Percentiles rank a stretch among this genome's conserved stretches.
phyloP scores from a whole-genome alignment of 805 yeast species.

The Kodamaea lidongshanica region DNA sequence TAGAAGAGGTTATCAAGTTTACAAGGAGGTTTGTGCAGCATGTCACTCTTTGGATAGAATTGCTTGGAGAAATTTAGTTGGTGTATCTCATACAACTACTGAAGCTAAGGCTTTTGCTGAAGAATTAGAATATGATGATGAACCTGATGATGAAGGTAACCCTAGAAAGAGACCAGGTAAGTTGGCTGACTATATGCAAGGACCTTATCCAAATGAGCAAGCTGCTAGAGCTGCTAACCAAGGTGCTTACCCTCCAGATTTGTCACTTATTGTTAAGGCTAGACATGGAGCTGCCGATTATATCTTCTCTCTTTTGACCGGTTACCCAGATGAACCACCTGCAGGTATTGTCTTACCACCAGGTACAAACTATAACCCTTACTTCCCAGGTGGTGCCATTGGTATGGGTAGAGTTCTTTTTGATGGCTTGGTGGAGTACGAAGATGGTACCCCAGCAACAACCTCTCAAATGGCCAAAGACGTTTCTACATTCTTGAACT shows the following conservation, averaged over 20 bases:
- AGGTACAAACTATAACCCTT: slow-evolving; percentile 97
- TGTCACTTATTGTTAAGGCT: slow-evolving; percentile 94
- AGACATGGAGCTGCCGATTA: slow-evolving; percentile 98
- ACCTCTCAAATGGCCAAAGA: slow-evolving; percentile 99
- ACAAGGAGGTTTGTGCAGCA: slow-evolving; percentile 98
- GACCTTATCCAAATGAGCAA: slow-evolving; percentile 95
- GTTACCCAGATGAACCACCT: slow-evolving; percentile 98
- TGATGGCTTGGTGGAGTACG: slow-evolving; percentile 96
- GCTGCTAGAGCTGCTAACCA: slow-evolving; percentile 99
- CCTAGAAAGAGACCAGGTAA: slow-evolving; percentile 98
- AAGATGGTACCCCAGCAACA: slow-evolving; percentile 98
- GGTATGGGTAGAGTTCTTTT: slow-evolving; percentile 99
- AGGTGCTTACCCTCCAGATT: slow-evolving; percentile 98
- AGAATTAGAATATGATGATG: slow-evolving; percentile 96
- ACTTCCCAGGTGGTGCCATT: slow-evolving; percentile 99
- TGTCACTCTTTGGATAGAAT: slow-evolving; percentile 96
- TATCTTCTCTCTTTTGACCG: slow-evolving; percentile 90
- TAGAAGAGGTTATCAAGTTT: slow-evolving; percentile 98
- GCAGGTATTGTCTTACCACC: slow-evolving; percentile 92
- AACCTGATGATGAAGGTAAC: slow-evolving; percentile 92
- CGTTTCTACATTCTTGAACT: slow-evolving; percentile 89
- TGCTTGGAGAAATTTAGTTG: slow-evolving; percentile 98
- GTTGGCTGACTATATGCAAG: slow-evolving; percentile 90
- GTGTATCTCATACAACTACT: slow-evolving; percentile 85
- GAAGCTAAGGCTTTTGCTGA: slow-evolving; percentile 94